Evolutionary conservation across 108 stramenopile genomes (phyloP), one percentile per base, ranked within the genome.

Genomic region (Nannochloropsis granulata): DNA sequence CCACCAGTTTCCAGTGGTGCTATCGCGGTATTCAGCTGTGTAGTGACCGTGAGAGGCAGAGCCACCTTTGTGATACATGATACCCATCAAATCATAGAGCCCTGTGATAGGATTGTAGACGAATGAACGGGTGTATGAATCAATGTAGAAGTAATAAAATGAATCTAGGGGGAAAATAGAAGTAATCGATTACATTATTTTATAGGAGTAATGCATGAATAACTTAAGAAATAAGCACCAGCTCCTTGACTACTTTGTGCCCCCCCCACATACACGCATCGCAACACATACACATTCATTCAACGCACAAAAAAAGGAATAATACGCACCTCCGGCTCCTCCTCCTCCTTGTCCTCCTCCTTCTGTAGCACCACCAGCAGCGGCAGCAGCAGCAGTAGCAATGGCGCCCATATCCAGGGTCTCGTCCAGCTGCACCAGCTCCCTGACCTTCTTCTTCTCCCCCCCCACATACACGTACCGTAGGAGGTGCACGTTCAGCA

Each of bases 401-500:
- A 34, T 34, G 5, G 34, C 34, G 5, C 34, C 86, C 86, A 83
- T 83, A 25, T 82, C 45, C 13, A 86, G 86, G 79, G 83, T 86
- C 19, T 78, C 78, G 14, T 78, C 44, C 12, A 86, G 86, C 25
- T 71, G 45, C 24, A 86, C 43, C n/a, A 45, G n/a, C 21, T 87
- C 81, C 44, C 81, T 87, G 23, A 88, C 84, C 46, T 88, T 88
- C 84, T 87, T 87, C 83, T 78, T 79, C 26, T 79, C 42, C 23
- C 34, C 34, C 24, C 86, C 85, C 56, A 23, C 34, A 44, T 87
- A 88, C 43, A 85, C 88, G 82, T 88, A 89, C 13, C 88, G 87
- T 0, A 88, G 45, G 19, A 89, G 87, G 46, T 89, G 88, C 13
- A 89, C 85, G n/a, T 44, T 85, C 24, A 89, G 87, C 80, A 89